phyloP scores from a whole-genome alignment of 1,139 yeast species.

The Geotrichum klebahnii region DNA sequence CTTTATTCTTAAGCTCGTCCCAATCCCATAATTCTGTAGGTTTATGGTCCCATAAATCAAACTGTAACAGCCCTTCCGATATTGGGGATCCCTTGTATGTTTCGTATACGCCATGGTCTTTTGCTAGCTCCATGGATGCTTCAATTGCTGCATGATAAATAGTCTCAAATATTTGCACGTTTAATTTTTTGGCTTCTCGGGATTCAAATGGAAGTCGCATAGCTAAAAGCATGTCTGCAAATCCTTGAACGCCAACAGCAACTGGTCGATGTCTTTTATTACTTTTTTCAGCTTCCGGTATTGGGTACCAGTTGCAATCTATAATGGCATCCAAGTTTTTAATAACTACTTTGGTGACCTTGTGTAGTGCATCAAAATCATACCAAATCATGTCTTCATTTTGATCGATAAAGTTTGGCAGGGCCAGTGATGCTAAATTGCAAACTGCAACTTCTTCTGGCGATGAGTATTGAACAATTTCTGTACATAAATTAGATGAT shows the following conservation, averaged over 20 bases:
- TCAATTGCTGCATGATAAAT: slow-evolving; percentile 77
- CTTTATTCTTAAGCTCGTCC: slow-evolving; percentile 52
- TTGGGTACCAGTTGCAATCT: slow-evolving; percentile 66
- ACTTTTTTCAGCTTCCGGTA: slow-evolving; percentile 55
- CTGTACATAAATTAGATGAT: slow-evolving; percentile 78
- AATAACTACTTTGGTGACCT: slow-evolving; percentile 57
- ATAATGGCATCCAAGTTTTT: slow-evolving; percentile 63
- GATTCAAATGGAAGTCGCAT: slow-evolving; percentile 68
- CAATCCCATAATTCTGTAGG: slow-evolving; percentile 62
- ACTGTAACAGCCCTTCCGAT: slow-evolving; percentile 62
- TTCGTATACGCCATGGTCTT: slow-evolving; percentile 53
- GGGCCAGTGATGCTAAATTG: slow-evolving; percentile 73
- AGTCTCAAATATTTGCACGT: slow-evolving; percentile 73
- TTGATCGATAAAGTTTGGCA: slow-evolving; percentile 54
- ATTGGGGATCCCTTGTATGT: slow-evolving; percentile 68
- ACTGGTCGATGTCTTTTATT: slow-evolving; percentile 67
- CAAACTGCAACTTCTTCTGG: slow-evolving; percentile 80
- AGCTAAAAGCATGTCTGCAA: slow-evolving; percentile 65
- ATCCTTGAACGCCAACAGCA: slow-evolving; percentile 77
- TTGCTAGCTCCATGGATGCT: slow-evolving; percentile 62
- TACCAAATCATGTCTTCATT: slow-evolving; percentile 44
- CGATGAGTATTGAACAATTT: slow-evolving; percentile 72
- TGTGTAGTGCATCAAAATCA: slow-evolving; percentile 58
- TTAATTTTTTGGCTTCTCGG: slow-evolving; percentile 53
- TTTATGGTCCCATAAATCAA: slow-evolving; percentile 63